Evolutionary conservation across 129 eudicot species (phyloP), one percentile per base, ranked within the genome.

Genomic region (Saussurea involucrata): DNA sequence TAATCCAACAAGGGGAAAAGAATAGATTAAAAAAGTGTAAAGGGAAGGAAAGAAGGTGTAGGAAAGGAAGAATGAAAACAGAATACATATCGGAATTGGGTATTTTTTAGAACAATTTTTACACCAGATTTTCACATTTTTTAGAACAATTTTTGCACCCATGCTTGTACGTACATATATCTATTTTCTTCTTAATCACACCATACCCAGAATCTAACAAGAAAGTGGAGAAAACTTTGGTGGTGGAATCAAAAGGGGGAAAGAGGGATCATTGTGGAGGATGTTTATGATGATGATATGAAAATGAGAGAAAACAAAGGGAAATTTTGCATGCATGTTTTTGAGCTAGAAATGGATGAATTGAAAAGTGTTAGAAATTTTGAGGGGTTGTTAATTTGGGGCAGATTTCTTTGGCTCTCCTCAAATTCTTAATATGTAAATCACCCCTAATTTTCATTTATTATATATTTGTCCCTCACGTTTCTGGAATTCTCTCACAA

Each of bases 31-130:
- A 46, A 85, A 8, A 61, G 77, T 78, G 66, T 81, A 86, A 49
- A 74, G 61, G 2, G 77, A 63, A 42, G 96, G 98, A 66, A 88
- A 76, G 79, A 85, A 79, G 17, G 79, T 22, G 68, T 88, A 92
- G 15, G 85, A 28, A 58, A 88, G 24, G 68, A 90, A 74, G 25
- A 81, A 85, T 61, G 71, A 71, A 4, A 81, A 24, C 72, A 82
- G 15, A 40, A 78, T 63, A 34, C 61, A 58, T 18, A 87, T 76
- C 28, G 81, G 79, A 68, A 75, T 40, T 24, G 98, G 97, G 63
- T 84, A 70, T 73, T 76, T 75, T 49, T n/a, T 18, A 27, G 57
- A 83, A 33, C n/a, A n/a, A n/a, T n/a, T 60, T 36, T 49, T 73
- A 12, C 79, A 68, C 29, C 82, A 83, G 25, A 71, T 36, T 69